phyloP scores from a whole-genome alignment of 495 filamentous ascomycete species.

The Aspergillus sclerotioniger region DNA sequence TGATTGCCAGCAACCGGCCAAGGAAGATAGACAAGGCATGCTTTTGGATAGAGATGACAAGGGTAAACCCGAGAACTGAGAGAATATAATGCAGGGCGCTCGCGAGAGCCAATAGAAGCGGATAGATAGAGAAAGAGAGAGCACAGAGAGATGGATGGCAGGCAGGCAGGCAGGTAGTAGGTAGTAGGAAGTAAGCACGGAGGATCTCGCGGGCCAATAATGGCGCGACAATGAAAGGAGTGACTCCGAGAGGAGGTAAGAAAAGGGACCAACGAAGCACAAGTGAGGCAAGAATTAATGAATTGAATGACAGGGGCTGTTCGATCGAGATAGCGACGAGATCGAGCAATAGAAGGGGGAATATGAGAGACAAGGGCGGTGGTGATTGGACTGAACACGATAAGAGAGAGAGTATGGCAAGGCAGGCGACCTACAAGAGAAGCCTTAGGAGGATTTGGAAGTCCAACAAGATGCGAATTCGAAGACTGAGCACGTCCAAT shows the following conservation, averaged over 20 bases:
- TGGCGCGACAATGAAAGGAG: constrained; percentile 24
- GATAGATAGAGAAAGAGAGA: constrained; percentile 15
- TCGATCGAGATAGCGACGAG: constrained; percentile 14
- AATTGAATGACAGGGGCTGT: constrained; percentile 14
- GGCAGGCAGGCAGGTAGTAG: constrained; percentile 3
- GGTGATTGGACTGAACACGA: constrained; percentile 18
- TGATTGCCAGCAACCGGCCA: constrained; percentile 7
- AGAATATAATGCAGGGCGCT: constrained; percentile 21
- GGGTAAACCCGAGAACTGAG: constrained; percentile 15
- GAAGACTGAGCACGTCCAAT: constrained; percentile 15
- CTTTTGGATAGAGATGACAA: constrained; percentile 20
- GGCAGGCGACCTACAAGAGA: constrained; percentile 49
- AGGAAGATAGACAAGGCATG: constrained; percentile 12
- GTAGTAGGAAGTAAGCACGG: not conserved
- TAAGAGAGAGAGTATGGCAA: constrained; percentile 22
- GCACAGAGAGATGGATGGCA: constrained; percentile 17
- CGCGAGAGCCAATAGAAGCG: constrained; percentile 19
- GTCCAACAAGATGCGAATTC: constrained; percentile 11
- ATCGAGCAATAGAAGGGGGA: constrained; percentile 21
- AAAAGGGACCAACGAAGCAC: constrained; percentile 20
- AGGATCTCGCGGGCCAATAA: constrained; percentile 21
- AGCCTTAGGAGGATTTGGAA: constrained; percentile 32
- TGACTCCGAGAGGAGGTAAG: constrained; percentile 15
- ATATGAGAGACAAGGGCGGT: constrained; percentile 21
- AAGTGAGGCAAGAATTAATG: constrained; percentile 17